phyloP scores from a whole-genome alignment of 257 asterid species.

The Jasminum sambac region DNA sequence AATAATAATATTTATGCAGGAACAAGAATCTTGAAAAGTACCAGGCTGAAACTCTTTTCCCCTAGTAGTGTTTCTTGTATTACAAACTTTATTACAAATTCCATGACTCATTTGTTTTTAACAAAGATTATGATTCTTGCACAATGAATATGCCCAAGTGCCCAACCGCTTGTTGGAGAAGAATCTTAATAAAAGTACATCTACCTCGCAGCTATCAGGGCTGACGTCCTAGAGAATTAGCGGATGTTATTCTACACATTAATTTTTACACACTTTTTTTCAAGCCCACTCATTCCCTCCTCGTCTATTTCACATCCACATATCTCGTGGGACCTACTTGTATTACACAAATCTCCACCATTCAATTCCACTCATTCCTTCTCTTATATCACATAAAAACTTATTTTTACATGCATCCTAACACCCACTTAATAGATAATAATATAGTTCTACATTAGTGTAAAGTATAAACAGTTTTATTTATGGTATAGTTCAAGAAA shows the following conservation, averaged over 20 bases:
- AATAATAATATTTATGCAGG: neutral
- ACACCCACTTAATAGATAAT: no score
- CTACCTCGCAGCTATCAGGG: neutral
- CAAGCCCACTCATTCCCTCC: no score
- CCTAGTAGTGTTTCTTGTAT: neutral
- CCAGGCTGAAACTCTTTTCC: neutral
- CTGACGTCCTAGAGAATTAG: neutral
- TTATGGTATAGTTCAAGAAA: neutral
- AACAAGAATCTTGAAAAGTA: neutral
- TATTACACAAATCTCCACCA: no score
- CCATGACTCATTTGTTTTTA: neutral
- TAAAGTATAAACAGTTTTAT: neutral
- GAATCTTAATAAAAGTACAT: neutral
- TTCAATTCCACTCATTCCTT: no score
- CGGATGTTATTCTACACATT: no score
- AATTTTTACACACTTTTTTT: no score
- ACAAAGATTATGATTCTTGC: neutral
- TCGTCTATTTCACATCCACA: no score
- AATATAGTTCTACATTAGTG: neutral
- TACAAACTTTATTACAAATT: neutral
- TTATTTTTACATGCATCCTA: no score
- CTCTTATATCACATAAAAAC: no score
- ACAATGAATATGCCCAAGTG: neutral
- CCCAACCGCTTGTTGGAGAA: neutral
- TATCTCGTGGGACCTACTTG: no score